Evolutionary conservation across 139 green algal genomes (phyloP).

Genomic region (Chlorella vulgaris): DNA sequence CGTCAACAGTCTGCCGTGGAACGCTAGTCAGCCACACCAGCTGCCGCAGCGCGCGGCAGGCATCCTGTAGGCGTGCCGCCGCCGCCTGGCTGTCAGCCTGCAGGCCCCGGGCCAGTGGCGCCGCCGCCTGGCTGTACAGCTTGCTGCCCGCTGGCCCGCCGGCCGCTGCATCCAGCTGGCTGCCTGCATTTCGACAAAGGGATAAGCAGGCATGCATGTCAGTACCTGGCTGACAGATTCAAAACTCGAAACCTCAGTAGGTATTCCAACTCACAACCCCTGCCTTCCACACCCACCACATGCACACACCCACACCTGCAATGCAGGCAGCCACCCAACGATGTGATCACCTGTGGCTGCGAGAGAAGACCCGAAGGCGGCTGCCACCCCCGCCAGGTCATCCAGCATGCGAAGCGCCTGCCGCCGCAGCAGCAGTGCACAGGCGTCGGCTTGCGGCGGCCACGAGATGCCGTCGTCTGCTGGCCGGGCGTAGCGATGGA

Average conservation of each 20-base stretch:
- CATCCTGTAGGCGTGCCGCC: not conserved
- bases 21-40: slow-evolving; percentile 23
- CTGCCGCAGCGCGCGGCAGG: not conserved
- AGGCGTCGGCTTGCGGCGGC: not conserved
- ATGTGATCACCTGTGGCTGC: slow-evolving; percentile 10
- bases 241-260: too few species aligned
- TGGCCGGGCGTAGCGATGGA: slow-evolving; percentile 12
- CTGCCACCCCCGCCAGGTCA: slow-evolving; percentile 12
- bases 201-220: not conserved
- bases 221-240: too few species aligned
- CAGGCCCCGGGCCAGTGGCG: not conserved
- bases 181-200: not conserved
- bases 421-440: slow-evolving; percentile 17
- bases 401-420: slow-evolving; percentile 33
- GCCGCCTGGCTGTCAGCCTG: slow-evolving; percentile 14
- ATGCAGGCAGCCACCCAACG: too few species aligned
- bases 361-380: slow-evolving; percentile 6
- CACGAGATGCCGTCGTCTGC: slow-evolving; percentile 25
- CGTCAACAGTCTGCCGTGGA: not conserved
- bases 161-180: slow-evolving; percentile 2
- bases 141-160: slow-evolving; percentile 3
- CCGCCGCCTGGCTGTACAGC: not conserved
- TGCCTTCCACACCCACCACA: too few species aligned
- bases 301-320: too few species aligned
- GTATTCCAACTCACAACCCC: too few species aligned